Evolutionary conservation across 768 basidiomycete species (phyloP), one percentile per base, ranked within the genome.

Genomic region (Tulasnella sp.): DNA sequence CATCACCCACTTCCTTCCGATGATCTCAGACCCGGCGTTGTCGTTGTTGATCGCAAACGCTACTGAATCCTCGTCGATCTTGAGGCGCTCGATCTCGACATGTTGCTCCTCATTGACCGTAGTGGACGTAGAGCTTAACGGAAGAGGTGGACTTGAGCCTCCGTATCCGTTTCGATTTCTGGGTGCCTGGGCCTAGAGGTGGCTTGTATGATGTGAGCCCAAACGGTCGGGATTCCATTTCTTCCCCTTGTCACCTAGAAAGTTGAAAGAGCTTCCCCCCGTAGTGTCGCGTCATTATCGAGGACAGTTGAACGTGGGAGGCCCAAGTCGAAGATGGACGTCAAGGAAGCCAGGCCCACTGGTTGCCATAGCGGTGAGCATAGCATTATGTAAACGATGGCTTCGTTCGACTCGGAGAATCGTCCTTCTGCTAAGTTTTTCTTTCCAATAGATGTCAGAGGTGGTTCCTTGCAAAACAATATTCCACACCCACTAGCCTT

Each of bases 311-410:
- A 8, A 38, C 21, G 58, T 55, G 51, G 1, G 50, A 48, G 10
- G 58, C 22, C 46, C 34, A 46, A n/a, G 21, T 4, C 52, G 44
- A 29, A 31, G 21, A 63, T 53, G 1, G 49, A 61, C 42, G 53
- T 66, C 15, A 51, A 60, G 48, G 64, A 67, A 45, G 64, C 66
- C 1, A 66, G 64, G 64, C 66, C 66, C 56, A 52, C 65, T 15
- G 66, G 66, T 12, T 62, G 64, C 17, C 65, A 65, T 43, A 50
- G 48, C 9, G 63, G 63, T 64, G 43, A 17, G 63, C 51, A 4
- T 10, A 15, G 5, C 15, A 7, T 38, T 9, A n/a, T n/a, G n/a
- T n/a, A n/a, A n/a, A n/a, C n/a, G n/a, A n/a, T n/a, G n/a, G n/a
- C n/a, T n/a, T n/a, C 44, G n/a, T 49, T 3, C 9, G 43, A 57